Evolutionary conservation across 805 yeast species (phyloP), one percentile per base, ranked within the genome.

Genomic region (Teunomyces tritomae): DNA sequence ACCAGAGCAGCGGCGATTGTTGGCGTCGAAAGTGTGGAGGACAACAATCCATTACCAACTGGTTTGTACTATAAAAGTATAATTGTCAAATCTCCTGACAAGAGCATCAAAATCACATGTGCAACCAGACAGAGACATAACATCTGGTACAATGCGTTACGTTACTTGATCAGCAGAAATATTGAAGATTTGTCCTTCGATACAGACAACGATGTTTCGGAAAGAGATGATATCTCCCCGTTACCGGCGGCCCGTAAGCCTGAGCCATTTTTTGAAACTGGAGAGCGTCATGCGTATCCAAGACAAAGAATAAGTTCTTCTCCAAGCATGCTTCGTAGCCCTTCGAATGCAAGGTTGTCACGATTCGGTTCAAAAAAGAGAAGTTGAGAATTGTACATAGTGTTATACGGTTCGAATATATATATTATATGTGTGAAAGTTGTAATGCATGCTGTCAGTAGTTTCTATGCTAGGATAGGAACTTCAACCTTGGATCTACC

Each of bases 31-130:
- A 83, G 89, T 51, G 86, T 89, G 2, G 85, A 80, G 3, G 97
- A 92, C 62, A 78, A 83, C 55, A 91, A 89, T 65, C 95, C 96
- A 3, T 73, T 86, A 48, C 97, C 97, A 3, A 84, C 94, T 0
- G 97, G 97, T 0, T 68, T 92, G 35, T 88, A 85, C 64, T 88
- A 87, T 66, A 89, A 87, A 76, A 83, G 94, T 59, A 85, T 92
- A 45, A 64, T 91, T 43, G 80, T 94, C 34, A 84, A 77, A 49
- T 83, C 96, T 2, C 80, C 79, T 44, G 80, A 79, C 37, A 79
- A 85, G 45, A 70, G 80, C 3, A 68, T 92, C 55, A 88, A 84
- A 66, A 72, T 92, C 45, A 92, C 98, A 0, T 91, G 97, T 67
- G 84, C 94, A 5, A 87, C 89, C 1, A 78, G 94, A 60, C 85